phyloP scores from a whole-genome alignment of 1,284 basidiomycete genomes.

The Sutorius eximius region DNA sequence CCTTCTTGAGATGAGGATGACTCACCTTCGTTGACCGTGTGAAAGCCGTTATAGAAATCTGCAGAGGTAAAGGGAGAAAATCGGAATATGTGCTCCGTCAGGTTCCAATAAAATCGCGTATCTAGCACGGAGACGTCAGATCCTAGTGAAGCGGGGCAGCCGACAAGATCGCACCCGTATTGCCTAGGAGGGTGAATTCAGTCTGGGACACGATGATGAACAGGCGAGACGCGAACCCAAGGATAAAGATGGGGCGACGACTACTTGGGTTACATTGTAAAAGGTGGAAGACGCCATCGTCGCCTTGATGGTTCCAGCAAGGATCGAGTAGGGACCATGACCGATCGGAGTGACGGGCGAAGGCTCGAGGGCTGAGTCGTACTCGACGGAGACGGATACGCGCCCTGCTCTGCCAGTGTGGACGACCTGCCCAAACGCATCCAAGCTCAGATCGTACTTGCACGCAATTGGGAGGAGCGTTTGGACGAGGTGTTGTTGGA shows the following conservation, averaged over 20 bases:
- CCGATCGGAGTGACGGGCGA: conserved; percentile 52
- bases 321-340: conserved; percentile 44
- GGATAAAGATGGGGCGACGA: conserved; percentile 13
- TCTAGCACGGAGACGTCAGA: conserved; percentile 27
- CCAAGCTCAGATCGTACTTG: conserved; percentile 41
- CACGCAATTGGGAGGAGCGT: conserved; percentile 38
- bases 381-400: conserved; percentile 38
- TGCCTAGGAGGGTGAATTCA: conserved; percentile 10
- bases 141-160: background rate
- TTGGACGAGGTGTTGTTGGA: conserved; percentile 35
- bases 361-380: conserved; percentile 48
- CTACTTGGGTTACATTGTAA: conserved; percentile 11
- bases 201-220: background rate
- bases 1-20: background rate
- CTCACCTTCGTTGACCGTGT: conserved; percentile 50
- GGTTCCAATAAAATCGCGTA: conserved; percentile 44
- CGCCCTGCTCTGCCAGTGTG: conserved; percentile 31
- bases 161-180: conserved; percentile 15
- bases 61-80: conserved; percentile 35
- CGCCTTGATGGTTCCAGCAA: conserved; percentile 51
- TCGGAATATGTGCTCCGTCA: conserved; percentile 49
- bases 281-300: conserved; percentile 37
- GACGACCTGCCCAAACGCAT: conserved; percentile 40
- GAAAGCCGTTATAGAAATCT: conserved; percentile 40
- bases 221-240: conserved; percentile 7